Conservation (phyloP, 108 stramenopile genomes). For the Conticribra weissflogii region DNA sequence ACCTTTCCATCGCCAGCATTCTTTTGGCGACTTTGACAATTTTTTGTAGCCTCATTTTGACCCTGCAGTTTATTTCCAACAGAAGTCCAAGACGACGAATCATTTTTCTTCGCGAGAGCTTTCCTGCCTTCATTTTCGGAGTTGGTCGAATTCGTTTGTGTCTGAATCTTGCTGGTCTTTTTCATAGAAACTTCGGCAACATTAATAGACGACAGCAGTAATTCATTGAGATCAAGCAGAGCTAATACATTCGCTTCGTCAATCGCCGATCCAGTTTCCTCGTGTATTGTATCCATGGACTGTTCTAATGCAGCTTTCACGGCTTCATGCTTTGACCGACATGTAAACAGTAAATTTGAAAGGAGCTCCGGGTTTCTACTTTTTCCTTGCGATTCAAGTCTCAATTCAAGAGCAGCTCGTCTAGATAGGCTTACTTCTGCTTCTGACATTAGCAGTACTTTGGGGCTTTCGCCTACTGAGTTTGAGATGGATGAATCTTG, state of each 20-base stretch:
- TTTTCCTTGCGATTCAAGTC: slow-evolving; percentile 14
- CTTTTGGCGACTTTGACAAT: not conserved
- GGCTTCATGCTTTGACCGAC: slow-evolving; percentile 9
- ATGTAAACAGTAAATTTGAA: slow-evolving; percentile 1
- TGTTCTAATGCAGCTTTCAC: slow-evolving; percentile 16
- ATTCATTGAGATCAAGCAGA: slow-evolving; percentile 16
- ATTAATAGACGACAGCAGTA: slow-evolving; percentile 4
- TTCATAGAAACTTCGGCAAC: slow-evolving; percentile 9
- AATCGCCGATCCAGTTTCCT: not conserved
- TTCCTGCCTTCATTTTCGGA: slow-evolving; percentile 8
- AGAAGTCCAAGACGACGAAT: not conserved
- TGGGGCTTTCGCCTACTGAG: not conserved
- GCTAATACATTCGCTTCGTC: slow-evolving; percentile 19
- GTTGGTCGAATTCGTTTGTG: not conserved
- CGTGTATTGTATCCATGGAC: slow-evolving; percentile 6
- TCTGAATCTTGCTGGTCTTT: not conserved
- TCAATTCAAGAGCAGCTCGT: slow-evolving; percentile 19
- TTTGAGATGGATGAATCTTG: not conserved
- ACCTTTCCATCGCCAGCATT: too few species aligned
- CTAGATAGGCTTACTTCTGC: slow-evolving; percentile 10
- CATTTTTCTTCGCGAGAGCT: not conserved
- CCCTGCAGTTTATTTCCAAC: not conserved
- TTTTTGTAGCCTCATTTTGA: not conserved
- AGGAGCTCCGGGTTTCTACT: slow-evolving; percentile 2
- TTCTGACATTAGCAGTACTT: slow-evolving; percentile 11